Conservation (phyloP, 257 asterid species). For the Forsythia viridissima region DNA sequence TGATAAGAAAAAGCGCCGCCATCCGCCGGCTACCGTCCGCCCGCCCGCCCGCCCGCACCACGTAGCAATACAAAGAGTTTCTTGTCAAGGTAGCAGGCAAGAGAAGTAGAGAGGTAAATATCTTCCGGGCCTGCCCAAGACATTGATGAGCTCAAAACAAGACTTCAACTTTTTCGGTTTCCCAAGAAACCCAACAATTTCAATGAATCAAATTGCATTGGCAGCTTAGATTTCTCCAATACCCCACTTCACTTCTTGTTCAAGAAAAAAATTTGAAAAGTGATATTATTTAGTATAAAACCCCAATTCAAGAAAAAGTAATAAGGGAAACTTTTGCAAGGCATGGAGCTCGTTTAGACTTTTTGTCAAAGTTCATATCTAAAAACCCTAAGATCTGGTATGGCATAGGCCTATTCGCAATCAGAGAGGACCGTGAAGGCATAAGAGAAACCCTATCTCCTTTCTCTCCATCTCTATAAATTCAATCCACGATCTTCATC, state of each 20-base stretch:
- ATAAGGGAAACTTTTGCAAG: slow-evolving; percentile 3
- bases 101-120: slow-evolving; percentile 90
- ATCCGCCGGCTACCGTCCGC: no score
- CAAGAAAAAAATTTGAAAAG: neutral
- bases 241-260: neutral
- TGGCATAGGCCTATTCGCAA: slow-evolving; percentile 43
- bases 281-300: neutral
- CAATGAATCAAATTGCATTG: slow-evolving; percentile 49
- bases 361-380: slow-evolving; percentile 40
- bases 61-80: no score
- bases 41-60: no score
- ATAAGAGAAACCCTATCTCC: neutral
- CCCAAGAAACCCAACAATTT: slow-evolving; percentile 35
- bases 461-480: neutral
- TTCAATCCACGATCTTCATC: neutral
- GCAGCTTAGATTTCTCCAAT: slow-evolving; percentile 33
- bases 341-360: slow-evolving; percentile 24
- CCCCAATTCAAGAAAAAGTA: slow-evolving; percentile 26
- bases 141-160: slow-evolving; percentile 51
- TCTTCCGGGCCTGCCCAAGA: slow-evolving; percentile 99
- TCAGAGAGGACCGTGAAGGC: slow-evolving; percentile 20
- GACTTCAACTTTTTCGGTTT: slow-evolving; percentile 49
- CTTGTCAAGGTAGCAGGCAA: slow-evolving; percentile 93
- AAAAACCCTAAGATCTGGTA: slow-evolving; percentile 34
- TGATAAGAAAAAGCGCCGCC: no score